Percentiles rank a stretch among this genome's conserved stretches.
phyloP scores from a whole-genome alignment of 1,284 basidiomycete species.

The Golubevia sp. region DNA sequence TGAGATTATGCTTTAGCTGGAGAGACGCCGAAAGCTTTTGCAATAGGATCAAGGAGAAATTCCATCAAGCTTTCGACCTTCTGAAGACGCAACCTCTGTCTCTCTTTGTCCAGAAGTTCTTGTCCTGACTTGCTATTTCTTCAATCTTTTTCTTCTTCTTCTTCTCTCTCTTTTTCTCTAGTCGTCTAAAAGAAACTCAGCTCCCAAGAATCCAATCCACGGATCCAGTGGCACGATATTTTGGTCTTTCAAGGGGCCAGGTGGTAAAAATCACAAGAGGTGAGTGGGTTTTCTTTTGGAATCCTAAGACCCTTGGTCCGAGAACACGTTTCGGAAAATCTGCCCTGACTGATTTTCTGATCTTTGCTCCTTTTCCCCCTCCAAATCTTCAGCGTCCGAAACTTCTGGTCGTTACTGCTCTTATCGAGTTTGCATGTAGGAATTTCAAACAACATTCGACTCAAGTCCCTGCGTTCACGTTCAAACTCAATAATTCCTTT shows the following conservation, averaged over 20 bases:
- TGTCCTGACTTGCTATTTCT: conserved; percentile 8
- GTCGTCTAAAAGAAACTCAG: conserved; percentile 96
- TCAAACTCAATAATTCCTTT: no score
- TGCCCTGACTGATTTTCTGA: not conserved
- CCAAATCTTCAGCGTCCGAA: conserved; percentile 72
- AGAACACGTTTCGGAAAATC: not conserved
- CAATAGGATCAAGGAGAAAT: no score
- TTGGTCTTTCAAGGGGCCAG: conserved; percentile 89
- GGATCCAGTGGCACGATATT: conserved; percentile 97
- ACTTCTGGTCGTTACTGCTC: conserved; percentile 93
- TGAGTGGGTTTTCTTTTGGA: conserved; percentile 9
- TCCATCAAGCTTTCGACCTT: no score
- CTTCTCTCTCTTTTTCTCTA: conserved; percentile 56
- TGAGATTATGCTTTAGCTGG: no score
- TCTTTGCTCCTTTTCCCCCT: not conserved
- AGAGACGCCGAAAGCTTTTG: no score
- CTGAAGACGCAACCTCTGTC: no score
- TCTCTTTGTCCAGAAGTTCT: conserved; percentile 3
- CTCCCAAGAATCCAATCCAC: conserved; percentile 92
- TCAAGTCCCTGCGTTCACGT: no score
- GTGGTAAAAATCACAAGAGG: conserved; percentile 94
- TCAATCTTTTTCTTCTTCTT: not conserved
- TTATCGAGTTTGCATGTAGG: conserved; percentile 76
- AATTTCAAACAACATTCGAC: no score
- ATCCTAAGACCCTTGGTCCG: not conserved